Base-by-base conservation (phyloP, 345 rosid species). In the Syzygium grande region DNA sequence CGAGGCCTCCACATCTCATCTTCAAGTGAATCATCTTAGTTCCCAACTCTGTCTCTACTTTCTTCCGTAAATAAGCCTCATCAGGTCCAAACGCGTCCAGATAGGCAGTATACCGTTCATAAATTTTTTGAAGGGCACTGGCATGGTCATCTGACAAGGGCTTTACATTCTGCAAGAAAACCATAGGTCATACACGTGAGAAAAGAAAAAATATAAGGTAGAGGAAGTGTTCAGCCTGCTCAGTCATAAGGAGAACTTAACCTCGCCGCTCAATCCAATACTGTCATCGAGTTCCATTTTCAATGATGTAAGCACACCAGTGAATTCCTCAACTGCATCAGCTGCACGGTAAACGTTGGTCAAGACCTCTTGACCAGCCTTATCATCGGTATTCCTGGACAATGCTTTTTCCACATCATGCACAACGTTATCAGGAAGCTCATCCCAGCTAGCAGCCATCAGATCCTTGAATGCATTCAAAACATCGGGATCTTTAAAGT, bases 1-100 rank as follows among this genome's bases (percentile, higher is more conserved):
- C 95, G 86, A 96, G 98, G 85, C 97, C 96, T 22, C 96, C 90
- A 90, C 98, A 95, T 92, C 99, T 95, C 99, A 98, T 98, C 97
- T 98, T 98, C 90, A 98, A 89, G 95, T 93, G 94, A 86, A 98
- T 98, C 99, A 98, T 95, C 93, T 93, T 96, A 56, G 99, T 92
- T 38, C 99, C 99, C 93, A 98, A 91, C 90, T 98, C 98, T 51
- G 89, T 94, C 96, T 95, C 99, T 53, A 96, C 98, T 91, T 98
- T 98, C 95, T 98, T 97, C 90, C 91, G 89, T 92, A 96, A 91
- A 89, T 91, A 96, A 59, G 89, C 86, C 89, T 96, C 99, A 41
- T 94, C 96, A 86, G 96, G 95, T 77, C 92, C 97, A 89, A 96
- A 96, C 38, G 99, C 89, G 79, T 91, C 95, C 88, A 96, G 84